Evolutionary conservation across 805 yeast genomes (phyloP), one percentile per base, ranked within the genome.

Genomic region (Jamesozyma lodderae): DNA sequence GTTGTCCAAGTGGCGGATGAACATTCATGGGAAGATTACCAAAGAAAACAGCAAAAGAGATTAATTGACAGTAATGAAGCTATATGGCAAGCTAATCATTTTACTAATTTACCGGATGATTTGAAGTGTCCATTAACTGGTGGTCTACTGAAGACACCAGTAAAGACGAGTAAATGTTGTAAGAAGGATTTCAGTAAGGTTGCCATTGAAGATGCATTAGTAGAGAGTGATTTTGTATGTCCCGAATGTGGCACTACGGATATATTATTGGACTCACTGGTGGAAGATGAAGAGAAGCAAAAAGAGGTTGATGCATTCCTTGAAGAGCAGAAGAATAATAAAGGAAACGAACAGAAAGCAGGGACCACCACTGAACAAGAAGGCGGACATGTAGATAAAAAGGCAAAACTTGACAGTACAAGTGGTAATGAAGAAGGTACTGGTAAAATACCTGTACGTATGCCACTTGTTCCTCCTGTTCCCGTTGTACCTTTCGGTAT

Each of bases 1-100:
- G 98, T 92, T 4, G 81, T 86, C 35, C 96, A 94, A n/a, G 77
- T 88, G 43, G 97, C 97, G 0, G 98, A 92, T 63, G 74, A 77
- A 30, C 80, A 79, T 52, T 81, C 96, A 0, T 90, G 98, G 98
- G 77, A 79, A 38, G 77, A 72, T 34, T 88, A 77, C 55, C 95
- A 87, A 56, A 77, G 83, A 45, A 80, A 78, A 55, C 68, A 62
- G 51, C 57, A 59, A 38, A 49, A 53, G 20, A 40, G 59, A 16
- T 37, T 50, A 26, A 47, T 61, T 42, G 47, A 58, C 41, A 48
- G 72, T 62, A 52, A 67, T 53, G 55, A 73, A 67, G 31, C 70
- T 59, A 27, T 62, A 60, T 57, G 70, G 68, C 13, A 68, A 64
- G 46, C 76, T 71, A 39, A 76, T 63, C 45, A 57, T 33, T 53